phyloP scores from a whole-genome alignment of 2,329 filamentous ascomycete genomes.

The Sarocladium brachiariae region DNA sequence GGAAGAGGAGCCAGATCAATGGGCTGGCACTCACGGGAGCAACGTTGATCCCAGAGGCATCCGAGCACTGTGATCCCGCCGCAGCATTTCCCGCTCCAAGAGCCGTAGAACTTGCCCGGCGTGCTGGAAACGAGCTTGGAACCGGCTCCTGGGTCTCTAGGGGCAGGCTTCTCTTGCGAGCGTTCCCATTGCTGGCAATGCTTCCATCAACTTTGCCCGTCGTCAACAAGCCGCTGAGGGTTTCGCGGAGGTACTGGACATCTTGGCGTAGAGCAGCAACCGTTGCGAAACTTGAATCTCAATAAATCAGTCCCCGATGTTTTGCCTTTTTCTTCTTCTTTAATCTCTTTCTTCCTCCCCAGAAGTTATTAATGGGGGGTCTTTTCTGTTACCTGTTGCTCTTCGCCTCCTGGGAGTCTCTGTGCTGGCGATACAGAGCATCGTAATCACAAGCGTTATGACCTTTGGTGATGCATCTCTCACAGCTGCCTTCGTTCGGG shows the following conservation, averaged over 20 bases:
- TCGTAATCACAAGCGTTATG: neutral
- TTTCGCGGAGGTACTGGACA: neutral
- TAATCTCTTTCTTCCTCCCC: too few relatives aligned
- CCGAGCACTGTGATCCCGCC: neutral
- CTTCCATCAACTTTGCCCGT: too few relatives aligned
- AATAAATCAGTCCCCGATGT: too few relatives aligned
- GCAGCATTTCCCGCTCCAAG: neutral
- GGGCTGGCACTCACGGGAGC: neutral
- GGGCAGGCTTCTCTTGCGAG: neutral
- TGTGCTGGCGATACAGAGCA: neutral
- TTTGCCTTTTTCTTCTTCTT: too few relatives aligned
- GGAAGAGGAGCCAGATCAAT: too few relatives aligned
- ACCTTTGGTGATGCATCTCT: conserved; percentile 20
- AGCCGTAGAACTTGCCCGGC: neutral
- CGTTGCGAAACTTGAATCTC: neutral
- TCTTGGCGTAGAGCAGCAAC: neutral
- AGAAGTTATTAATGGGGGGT: too few relatives aligned
- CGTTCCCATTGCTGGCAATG: neutral
- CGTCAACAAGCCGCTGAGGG: neutral
- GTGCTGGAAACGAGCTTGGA: neutral
- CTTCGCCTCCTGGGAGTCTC: neutral
- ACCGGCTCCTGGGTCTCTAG: neutral
- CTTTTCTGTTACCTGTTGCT: too few relatives aligned
- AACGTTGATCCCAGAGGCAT: neutral
- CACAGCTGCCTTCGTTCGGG: conserved; percentile 19